Percentiles rank a stretch among this genome's conserved stretches.
phyloP scores from a whole-genome alignment of 495 filamentous ascomycete genomes.

The Aspergillus sparsus region DNA sequence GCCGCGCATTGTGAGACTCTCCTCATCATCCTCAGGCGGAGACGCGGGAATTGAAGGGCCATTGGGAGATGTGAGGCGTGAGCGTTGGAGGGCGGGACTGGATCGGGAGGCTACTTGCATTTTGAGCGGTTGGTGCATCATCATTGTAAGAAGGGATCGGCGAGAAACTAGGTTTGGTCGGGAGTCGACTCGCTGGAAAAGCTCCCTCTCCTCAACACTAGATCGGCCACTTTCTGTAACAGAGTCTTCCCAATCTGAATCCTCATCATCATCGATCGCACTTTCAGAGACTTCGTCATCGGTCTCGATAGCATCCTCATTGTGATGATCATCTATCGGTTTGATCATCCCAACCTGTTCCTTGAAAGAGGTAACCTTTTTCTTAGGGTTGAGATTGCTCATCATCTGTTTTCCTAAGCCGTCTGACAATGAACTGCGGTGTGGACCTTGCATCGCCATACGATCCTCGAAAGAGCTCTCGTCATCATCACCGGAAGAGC shows the following conservation, averaged over 20 bases:
- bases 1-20: constrained; percentile 69
- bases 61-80: constrained; percentile 70
- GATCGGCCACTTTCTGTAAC: constrained; percentile 83
- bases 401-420: constrained; percentile 46
- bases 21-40: constrained; percentile 67
- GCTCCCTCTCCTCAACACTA: constrained; percentile 72
- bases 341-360: constrained; percentile 69
- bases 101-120: constrained; percentile 65
- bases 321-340: constrained; percentile 59
- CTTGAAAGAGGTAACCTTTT: constrained; percentile 85
- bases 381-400: constrained; percentile 42
- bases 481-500: constrained; percentile 74
- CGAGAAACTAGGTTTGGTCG: constrained; percentile 80
- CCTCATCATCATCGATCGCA: constrained; percentile 86
- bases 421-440: constrained; percentile 56
- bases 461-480: constrained; percentile 77
- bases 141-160: constrained; percentile 84
- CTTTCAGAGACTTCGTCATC: constrained; percentile 75
- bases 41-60: constrained; percentile 74
- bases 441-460: constrained; percentile 44
- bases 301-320: constrained; percentile 75
- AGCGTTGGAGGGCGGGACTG: constrained; percentile 77
- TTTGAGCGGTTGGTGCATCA: constrained; percentile 70
- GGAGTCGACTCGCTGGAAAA: constrained; percentile 91
- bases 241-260: constrained; percentile 89